These are phyloP conservation scores for Brasilioporus rufonigricans DNA, from an alignment of 768 basidiomycete genomes.

Conservation along the genomic window DNA sequence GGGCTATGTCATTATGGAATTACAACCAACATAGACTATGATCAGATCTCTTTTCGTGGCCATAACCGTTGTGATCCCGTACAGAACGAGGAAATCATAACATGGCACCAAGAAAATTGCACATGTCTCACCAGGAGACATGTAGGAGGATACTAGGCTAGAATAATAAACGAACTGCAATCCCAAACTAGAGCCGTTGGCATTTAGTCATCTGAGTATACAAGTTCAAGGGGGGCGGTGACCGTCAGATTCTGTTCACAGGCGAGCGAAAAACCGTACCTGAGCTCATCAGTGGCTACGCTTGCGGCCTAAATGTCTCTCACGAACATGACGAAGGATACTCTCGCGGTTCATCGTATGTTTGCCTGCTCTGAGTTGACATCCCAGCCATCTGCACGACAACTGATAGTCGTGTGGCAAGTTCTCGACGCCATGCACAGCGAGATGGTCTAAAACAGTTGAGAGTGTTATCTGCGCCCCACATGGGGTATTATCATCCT, in stretches of 20 bases:
- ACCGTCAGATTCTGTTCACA: background rate
- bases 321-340: conserved; percentile 14
- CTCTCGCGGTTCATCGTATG: conserved; percentile 9
- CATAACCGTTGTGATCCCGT: too few relatives aligned
- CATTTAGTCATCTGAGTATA: background rate
- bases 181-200: background rate
- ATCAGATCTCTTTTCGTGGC: too few relatives aligned
- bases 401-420: accelerated
- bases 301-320: conserved; percentile 13
- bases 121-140: background rate
- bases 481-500: conserved; percentile 1
- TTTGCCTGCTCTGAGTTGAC: background rate
- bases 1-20: too few relatives aligned
- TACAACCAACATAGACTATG: too few relatives aligned
- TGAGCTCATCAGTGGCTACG: background rate
- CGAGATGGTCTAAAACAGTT: conserved; percentile 9
- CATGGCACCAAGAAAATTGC: too few relatives aligned
- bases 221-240: background rate
- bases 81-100: too few relatives aligned
- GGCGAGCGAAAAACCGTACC: background rate
- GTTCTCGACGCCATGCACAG: background rate
- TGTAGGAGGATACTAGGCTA: too few relatives aligned
- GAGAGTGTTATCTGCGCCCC: background rate
- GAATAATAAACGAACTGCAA: background rate
- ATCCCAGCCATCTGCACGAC: conserved; percentile 9